These are phyloP conservation scores for Vanrija sp. DNA, from an alignment of 1,284 basidiomycete genomes.

Conservation along the genomic window DNA sequence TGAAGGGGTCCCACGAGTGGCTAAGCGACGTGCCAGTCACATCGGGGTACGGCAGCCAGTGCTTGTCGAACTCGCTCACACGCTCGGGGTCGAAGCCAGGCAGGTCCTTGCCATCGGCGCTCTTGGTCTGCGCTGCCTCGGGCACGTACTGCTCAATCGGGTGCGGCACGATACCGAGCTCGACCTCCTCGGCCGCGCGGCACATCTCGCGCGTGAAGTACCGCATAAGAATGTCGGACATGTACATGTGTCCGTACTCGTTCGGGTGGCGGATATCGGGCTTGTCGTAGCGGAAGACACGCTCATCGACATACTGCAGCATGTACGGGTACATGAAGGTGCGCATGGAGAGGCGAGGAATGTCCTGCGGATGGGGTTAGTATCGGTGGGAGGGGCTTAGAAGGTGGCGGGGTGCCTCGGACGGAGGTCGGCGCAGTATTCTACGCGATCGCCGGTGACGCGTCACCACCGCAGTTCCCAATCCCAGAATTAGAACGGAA, in stretches of 20 bases:
- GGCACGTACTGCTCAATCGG: neutral
- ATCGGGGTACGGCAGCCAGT: neutral
- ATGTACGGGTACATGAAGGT: conserved; percentile 7
- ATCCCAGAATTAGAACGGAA: too few species aligned
- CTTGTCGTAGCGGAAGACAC: neutral
- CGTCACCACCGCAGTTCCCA: too few species aligned
- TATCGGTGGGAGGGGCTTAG: too few species aligned
- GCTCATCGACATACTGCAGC: conserved; percentile 2
- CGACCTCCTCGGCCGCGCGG: neutral
- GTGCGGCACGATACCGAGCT: neutral
- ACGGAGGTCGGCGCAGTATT: too few species aligned
- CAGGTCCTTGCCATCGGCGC: too few species aligned
- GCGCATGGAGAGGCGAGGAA: conserved; percentile 7
- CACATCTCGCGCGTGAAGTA: neutral
- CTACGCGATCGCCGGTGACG: too few species aligned
- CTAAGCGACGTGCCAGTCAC: neutral
- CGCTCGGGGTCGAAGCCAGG: neutral
- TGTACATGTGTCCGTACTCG: conserved; percentile 5
- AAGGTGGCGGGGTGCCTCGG: neutral
- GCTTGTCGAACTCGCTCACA: neutral
- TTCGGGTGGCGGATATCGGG: conserved; percentile 3
- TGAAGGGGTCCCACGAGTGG: conserved; percentile 1
- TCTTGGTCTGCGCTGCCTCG: neutral
- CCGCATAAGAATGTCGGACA: conserved; percentile 2
- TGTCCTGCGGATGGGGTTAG: conserved; percentile 1